Evolutionary conservation across 1,139 yeast species (phyloP).

Genomic region (Candida gigantensis): DNA sequence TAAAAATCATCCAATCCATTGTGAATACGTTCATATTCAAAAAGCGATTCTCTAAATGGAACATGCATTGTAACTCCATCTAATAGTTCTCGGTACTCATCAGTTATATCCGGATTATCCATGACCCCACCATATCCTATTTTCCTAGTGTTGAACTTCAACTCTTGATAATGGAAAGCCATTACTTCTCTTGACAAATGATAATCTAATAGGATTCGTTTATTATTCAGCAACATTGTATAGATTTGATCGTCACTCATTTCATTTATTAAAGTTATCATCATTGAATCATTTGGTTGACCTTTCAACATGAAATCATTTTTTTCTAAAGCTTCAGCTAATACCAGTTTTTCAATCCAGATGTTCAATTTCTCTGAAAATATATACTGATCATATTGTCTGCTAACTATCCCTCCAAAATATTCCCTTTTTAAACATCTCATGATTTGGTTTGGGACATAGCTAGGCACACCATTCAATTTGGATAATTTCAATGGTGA

Average conservation of each 20-base stretch:
- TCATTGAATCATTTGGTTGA: conserved; percentile 3
- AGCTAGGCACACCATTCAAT: conserved; percentile 31
- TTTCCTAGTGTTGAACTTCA: conserved; percentile 15
- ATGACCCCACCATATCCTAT: conserved; percentile 7
- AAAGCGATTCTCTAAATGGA: conserved; percentile 31
- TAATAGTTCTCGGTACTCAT: conserved; percentile 8
- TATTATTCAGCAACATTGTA: conserved; percentile 17
- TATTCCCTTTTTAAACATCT: conserved; percentile 28
- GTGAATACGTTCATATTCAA: conserved; percentile 23
- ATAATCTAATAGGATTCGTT: conserved; percentile 20
- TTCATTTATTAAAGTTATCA: conserved; percentile 9
- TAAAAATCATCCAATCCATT: conserved; percentile 7
- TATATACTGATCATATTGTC: conserved; percentile 27
- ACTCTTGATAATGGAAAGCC: conserved; percentile 20
- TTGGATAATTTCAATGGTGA: conserved; percentile 26
- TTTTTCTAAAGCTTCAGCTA: conserved; percentile 21
- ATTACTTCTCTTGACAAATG: conserved; percentile 18
- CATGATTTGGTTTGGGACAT: conserved; percentile 26
- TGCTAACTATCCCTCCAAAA: conserved; percentile 21
- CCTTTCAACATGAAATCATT: conserved; percentile 19
- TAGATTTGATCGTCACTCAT: conserved; percentile 21
- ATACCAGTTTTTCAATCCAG: conserved; percentile 27
- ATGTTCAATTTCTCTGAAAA: conserved; percentile 28
- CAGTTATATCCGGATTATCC: conserved; percentile 4
- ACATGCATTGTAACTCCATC: conserved; percentile 23